A percentile compares a stretch with the other conserved stretches of the same genome.
These are phyloP conservation scores for Areca catechu DNA, from an alignment of 176 grass and related monocot species.

Conservation along the genomic window DNA sequence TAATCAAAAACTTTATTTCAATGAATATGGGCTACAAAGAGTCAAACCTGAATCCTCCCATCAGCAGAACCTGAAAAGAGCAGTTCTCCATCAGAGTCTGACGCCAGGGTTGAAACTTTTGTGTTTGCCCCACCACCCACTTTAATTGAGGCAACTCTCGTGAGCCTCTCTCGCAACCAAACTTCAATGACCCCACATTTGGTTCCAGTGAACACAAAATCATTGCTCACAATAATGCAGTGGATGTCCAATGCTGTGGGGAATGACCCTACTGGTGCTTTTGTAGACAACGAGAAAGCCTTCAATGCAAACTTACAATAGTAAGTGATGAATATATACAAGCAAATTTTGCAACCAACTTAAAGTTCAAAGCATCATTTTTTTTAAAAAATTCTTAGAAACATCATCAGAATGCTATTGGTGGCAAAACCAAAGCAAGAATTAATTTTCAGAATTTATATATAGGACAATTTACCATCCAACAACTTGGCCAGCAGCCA, in stretches of 20 bases:
- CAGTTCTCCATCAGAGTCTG: not conserved
- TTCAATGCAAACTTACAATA: not conserved
- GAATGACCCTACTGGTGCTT: not conserved
- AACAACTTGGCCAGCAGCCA: no score
- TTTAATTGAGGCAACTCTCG: slow-evolving; percentile 1
- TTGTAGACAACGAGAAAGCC: not conserved
- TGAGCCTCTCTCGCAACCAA: not conserved
- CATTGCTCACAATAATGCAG: not conserved
- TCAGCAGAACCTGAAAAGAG: slow-evolving; percentile 1
- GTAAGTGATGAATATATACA: not conserved
- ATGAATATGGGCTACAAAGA: not conserved
- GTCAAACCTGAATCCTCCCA: slow-evolving; percentile 2
- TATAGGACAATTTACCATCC: no score
- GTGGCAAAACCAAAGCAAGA: no score
- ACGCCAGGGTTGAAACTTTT: not conserved
- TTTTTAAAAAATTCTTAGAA: no score
- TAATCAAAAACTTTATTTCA: not conserved
- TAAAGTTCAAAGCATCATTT: not conserved
- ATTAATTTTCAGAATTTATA: no score
- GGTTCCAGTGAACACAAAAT: slow-evolving; percentile 3
- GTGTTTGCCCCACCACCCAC: not conserved
- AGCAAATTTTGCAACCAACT: not conserved
- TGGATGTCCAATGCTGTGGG: not conserved
- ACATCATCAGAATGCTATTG: no score
- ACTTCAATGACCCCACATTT: slow-evolving; percentile 2